A percentile compares a stretch with the other conserved stretches of the same genome.
These are phyloP conservation scores for Neospora caninum DNA, from an alignment of 169 alveolate species.

Conservation along the genomic window DNA sequence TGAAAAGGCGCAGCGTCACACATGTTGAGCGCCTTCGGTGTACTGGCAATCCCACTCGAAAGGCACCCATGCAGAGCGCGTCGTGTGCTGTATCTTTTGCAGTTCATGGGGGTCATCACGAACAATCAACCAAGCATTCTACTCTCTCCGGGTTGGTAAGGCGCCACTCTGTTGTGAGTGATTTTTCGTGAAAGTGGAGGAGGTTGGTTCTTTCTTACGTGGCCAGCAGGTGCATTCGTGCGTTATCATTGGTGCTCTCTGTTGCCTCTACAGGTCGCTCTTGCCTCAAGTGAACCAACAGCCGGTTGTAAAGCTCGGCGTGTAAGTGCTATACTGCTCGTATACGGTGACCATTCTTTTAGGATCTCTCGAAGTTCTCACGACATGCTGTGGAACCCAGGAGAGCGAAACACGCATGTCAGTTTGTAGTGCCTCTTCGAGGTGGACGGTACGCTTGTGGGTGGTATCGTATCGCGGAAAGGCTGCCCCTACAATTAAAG, in stretches of 20 bases:
- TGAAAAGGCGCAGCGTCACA: no score
- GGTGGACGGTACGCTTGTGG: no score
- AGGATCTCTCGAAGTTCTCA: no score
- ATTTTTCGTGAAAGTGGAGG: neutral
- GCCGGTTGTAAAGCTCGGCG: constrained; percentile 4
- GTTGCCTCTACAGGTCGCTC: neutral
- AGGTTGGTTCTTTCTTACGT: neutral
- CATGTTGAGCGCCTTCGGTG: no score
- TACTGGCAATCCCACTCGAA: no score
- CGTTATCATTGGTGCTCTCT: neutral
- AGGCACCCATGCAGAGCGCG: no score
- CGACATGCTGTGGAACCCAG: no score
- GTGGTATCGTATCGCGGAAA: no score
- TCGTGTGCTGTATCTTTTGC: neutral
- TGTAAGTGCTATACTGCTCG: neutral
- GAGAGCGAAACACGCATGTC: no score
- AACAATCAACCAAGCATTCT: constrained; percentile 48
- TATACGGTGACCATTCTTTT: neutral
- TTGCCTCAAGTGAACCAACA: constrained; percentile 14
- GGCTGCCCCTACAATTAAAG: no score
- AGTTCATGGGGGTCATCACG: constrained; percentile 58
- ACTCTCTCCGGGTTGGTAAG: constrained; percentile 65
- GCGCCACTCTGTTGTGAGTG: neutral
- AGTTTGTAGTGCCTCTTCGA: no score
- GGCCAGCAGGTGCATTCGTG: neutral